Conservation (phyloP, 2,329 filamentous ascomycete species). For the Aureobasidium zeae region DNA sequence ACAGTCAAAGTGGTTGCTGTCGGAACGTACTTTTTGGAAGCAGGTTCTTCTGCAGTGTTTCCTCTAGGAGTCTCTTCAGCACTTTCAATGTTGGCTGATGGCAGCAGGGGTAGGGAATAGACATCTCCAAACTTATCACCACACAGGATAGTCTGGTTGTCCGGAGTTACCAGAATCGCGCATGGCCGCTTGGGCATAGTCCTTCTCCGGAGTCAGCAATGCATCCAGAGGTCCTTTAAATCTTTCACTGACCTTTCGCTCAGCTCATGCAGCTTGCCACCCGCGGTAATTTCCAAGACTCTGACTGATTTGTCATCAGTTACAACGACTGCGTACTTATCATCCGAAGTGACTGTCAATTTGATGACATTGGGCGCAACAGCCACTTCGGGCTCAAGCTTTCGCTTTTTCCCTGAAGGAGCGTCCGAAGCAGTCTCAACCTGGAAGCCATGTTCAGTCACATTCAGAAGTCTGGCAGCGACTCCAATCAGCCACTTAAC, state of each 20-base stretch:
- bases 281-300: conserved; percentile 60
- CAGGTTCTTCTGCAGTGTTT: conserved; percentile 19
- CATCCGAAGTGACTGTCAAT: conserved; percentile 54
- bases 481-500: conserved; percentile 4
- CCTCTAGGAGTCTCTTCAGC: conserved; percentile 19
- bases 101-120: conserved; percentile 70
- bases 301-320: conserved; percentile 88
- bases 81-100: conserved; percentile 25
- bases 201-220: conserved; percentile 36
- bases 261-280: conserved; percentile 54
- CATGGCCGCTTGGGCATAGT: conserved; percentile 84
- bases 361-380: conserved; percentile 52
- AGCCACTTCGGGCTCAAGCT: conserved; percentile 23
- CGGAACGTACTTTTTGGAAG: conserved; percentile 37
- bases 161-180: conserved; percentile 59
- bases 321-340: conserved; percentile 62
- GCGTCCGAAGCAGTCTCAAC: conserved; percentile 19
- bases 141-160: conserved; percentile 63
- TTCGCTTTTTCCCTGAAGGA: conserved; percentile 35
- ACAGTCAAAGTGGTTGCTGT: conserved; percentile 51
- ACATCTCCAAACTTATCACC: conserved; percentile 98
- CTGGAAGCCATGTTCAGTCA: not conserved
- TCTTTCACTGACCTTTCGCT: conserved; percentile 55
- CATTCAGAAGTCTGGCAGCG: not conserved
- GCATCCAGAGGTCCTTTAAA: not conserved